Evolutionary conservation across 83 land plant genomes (phyloP).

Genomic region (Thuja plicata): DNA sequence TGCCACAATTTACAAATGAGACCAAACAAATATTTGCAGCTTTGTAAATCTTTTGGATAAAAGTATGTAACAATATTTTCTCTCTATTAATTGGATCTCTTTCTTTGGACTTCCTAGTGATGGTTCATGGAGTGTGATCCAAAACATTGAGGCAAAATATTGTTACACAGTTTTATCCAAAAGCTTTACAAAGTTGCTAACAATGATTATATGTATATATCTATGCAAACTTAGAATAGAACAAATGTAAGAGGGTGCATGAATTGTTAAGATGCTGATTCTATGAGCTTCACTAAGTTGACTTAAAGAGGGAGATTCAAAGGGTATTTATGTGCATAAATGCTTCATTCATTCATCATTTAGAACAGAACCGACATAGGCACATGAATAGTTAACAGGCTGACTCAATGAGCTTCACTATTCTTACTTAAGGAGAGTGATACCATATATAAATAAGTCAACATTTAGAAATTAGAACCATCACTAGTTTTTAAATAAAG

Average conservation of each 20-base stretch:
- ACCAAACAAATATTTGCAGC: background rate
- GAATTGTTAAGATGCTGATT: background rate
- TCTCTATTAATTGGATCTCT: no score
- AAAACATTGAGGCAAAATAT: no score
- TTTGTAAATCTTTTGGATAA: no score
- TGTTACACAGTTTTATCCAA: no score
- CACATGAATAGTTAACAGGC: background rate
- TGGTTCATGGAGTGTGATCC: no score
- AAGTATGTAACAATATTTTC: no score
- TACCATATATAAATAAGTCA: background rate
- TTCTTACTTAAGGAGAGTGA: background rate
- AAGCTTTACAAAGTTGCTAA: no score
- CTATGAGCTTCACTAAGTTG: background rate
- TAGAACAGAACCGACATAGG: background rate
- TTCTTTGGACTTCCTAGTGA: no score
- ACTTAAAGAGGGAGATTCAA: background rate
- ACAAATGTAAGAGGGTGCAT: background rate
- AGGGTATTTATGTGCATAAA: background rate
- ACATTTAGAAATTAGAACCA: background rate
- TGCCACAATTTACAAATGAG: background rate
- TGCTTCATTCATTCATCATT: background rate
- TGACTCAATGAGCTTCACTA: background rate
- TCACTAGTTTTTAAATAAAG: background rate
- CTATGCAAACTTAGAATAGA: background rate
- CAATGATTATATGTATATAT: background rate